Percentiles rank a stretch among this genome's conserved stretches.
These are phyloP conservation scores for Parathielavia hyrcaniae DNA, from an alignment of 495 filamentous ascomycete species.

Conservation along the genomic window DNA sequence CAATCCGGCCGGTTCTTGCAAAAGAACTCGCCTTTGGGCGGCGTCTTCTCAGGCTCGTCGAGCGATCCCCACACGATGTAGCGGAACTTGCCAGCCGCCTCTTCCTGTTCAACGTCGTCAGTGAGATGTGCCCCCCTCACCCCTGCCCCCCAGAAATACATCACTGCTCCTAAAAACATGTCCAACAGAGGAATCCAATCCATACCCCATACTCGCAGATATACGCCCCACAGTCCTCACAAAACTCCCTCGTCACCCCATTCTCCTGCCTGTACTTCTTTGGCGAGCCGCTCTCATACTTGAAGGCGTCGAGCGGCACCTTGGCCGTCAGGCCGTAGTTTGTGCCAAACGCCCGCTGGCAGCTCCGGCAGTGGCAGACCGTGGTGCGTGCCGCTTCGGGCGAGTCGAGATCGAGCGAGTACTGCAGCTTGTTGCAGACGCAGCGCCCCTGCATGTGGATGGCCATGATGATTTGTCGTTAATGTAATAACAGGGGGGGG, in stretches of 20 bases:
- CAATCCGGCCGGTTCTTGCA: conserved; percentile 51
- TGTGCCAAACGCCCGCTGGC: conserved; percentile 57
- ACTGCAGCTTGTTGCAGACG: conserved; percentile 22
- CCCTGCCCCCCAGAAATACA: too few relatives aligned
- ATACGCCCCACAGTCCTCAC: conserved; percentile 53
- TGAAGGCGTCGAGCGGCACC: conserved; percentile 30
- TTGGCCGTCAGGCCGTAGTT: conserved; percentile 62
- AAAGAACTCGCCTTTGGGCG: conserved; percentile 67
- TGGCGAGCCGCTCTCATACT: conserved; percentile 20
- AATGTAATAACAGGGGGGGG: not conserved
- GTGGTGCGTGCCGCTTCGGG: conserved; percentile 50
- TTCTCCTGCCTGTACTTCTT: conserved; percentile 28
- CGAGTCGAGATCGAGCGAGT: conserved; percentile 20
- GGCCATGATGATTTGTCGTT: not conserved
- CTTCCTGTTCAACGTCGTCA: conserved; percentile 35
- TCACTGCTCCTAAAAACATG: not conserved
- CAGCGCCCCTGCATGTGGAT: conserved; percentile 23
- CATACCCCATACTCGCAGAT: conserved; percentile 60
- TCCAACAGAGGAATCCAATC: not conserved
- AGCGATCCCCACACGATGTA: conserved; percentile 60
- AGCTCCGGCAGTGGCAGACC: conserved; percentile 60
- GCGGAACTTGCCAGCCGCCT: conserved; percentile 51
- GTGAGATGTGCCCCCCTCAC: too few relatives aligned
- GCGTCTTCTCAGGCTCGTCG: conserved; percentile 54
- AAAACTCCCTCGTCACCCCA: conserved; percentile 51